Conservation (phyloP, 1,284 basidiomycete species). For the Somion occarium region DNA sequence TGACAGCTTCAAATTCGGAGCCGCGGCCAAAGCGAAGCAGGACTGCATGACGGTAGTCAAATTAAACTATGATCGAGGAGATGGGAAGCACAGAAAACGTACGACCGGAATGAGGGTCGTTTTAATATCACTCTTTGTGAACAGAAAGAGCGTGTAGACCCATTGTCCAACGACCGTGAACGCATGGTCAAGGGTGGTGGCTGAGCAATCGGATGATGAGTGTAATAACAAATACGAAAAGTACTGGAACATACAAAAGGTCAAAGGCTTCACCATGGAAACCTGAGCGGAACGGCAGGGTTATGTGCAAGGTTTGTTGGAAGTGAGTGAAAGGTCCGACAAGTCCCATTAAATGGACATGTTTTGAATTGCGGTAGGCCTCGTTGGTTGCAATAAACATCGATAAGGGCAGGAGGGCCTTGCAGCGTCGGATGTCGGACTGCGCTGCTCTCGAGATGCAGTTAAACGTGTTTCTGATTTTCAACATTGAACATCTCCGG, state of each 20-base stretch:
- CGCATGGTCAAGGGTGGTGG: neutral
- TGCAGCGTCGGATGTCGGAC: too few species aligned
- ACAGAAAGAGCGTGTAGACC: slow-evolving; percentile 20
- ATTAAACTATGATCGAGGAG: too few species aligned
- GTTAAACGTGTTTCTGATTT: too few species aligned
- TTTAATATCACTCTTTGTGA: slow-evolving; percentile 35
- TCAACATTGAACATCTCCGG: too few species aligned
- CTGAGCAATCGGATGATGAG: neutral
- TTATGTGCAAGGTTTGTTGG: neutral
- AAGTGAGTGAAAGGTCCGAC: neutral
- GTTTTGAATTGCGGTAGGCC: neutral
- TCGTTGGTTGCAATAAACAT: too few species aligned
- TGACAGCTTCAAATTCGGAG: slow-evolving; percentile 19
- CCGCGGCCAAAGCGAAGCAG: slow-evolving; percentile 27
- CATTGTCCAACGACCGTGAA: neutral
- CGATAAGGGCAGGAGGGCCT: too few species aligned
- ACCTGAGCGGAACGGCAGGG: neutral
- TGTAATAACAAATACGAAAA: neutral
- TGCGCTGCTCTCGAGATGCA: too few species aligned
- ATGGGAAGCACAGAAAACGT: too few species aligned
- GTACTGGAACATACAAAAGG: neutral
- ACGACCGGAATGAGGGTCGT: slow-evolving; percentile 35
- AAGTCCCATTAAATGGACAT: neutral
- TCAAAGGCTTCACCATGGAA: neutral
- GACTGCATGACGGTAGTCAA: slow-evolving; percentile 28